Evolutionary conservation across 202 grass and related monocot species (phyloP).

Genomic region (Dendrocalamus latiflorus): DNA sequence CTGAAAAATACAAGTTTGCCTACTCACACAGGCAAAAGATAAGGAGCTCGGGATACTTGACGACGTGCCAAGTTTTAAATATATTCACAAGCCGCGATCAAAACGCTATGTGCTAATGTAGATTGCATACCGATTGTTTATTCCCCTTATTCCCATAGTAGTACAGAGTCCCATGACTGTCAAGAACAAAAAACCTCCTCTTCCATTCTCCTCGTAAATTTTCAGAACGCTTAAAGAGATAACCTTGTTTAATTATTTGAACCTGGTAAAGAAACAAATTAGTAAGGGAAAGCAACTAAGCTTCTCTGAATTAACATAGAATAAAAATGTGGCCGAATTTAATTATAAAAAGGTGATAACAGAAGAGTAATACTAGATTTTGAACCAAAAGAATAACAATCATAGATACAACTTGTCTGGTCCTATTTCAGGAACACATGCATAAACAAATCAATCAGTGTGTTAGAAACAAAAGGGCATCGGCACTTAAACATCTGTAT

Average conservation of each 20-base stretch:
- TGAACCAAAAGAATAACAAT: conserved; percentile 3
- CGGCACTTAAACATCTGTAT: not conserved
- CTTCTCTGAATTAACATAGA: not conserved
- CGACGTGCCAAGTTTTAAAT: not conserved
- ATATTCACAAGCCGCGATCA: not conserved
- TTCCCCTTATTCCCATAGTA: conserved; percentile 83
- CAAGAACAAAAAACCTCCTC: conserved; percentile 85
- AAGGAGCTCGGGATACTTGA: conserved; percentile 1
- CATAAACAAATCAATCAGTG: not conserved
- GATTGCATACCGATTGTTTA: conserved; percentile 74
- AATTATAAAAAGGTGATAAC: conserved; percentile 14
- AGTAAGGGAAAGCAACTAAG: not conserved
- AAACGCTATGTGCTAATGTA: not conserved
- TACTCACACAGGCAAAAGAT: conserved; percentile 10
- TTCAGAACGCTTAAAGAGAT: conserved; percentile 85
- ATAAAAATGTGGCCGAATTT: conserved; percentile 2
- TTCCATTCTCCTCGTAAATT: conserved; percentile 91
- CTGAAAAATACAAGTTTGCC: conserved; percentile 1
- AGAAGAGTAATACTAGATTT: conserved; percentile 14
- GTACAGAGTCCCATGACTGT: conserved; percentile 85
- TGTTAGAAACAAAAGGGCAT: conserved; percentile 1
- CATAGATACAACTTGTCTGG: not conserved
- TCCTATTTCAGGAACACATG: conserved; percentile 4
- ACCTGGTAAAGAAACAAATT: conserved; percentile 56
- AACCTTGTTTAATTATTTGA: conserved; percentile 98